Evolutionary conservation across 345 rosid species (phyloP).

Genomic region (Physaria fendleri): DNA sequence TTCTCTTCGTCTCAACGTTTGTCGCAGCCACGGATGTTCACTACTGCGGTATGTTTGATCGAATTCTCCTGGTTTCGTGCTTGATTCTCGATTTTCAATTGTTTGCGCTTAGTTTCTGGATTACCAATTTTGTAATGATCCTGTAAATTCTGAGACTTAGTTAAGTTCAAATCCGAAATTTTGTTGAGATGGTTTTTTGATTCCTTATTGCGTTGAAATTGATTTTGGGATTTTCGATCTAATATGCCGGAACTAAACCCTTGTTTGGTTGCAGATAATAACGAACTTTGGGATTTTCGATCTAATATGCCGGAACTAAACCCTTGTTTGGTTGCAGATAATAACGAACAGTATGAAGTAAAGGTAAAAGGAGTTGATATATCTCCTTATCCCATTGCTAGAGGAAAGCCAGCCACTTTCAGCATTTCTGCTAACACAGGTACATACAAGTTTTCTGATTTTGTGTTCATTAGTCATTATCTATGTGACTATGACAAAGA

Average conservation of each 20-base stretch:
- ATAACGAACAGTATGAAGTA: constrained; percentile 49
- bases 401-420: constrained; percentile 59
- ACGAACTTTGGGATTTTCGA: no score
- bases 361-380: constrained; percentile 59
- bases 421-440: constrained; percentile 65
- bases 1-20: constrained; percentile 33
- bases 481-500: neutral
- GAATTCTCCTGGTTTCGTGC: neutral
- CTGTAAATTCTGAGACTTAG: neutral
- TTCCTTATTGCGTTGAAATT: neutral
- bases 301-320: constrained; percentile 3
- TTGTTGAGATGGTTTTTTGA: neutral
- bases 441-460: constrained; percentile 16
- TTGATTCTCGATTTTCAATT: neutral
- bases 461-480: no score
- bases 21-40: constrained; percentile 41
- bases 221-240: no score
- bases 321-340: constrained; percentile 38
- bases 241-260: neutral
- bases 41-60: constrained; percentile 51
- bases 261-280: constrained; percentile 43
- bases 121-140: neutral
- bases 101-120: neutral
- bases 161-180: neutral
- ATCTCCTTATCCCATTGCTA: constrained; percentile 52